A percentile compares a stretch with the other conserved stretches of the same genome.
Conservation (phyloP, 1,284 basidiomycete genomes). For the Golubevia pallescens region DNA sequence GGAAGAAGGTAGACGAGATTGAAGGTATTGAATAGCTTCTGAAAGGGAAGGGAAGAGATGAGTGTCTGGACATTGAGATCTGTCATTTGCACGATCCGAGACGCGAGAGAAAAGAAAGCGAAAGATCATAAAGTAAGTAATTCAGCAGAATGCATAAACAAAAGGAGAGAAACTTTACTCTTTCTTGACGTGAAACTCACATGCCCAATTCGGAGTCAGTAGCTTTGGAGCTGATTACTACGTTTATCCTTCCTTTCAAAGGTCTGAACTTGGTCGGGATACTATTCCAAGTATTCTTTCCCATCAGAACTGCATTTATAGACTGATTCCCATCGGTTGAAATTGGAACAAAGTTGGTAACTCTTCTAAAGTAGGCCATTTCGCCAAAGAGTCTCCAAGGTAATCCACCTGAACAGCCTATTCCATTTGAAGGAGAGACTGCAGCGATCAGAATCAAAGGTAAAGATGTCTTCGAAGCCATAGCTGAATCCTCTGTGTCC, state of each 20-base stretch:
- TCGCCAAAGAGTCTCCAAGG: slow-evolving; percentile 91
- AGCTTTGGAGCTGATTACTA: slow-evolving; percentile 78
- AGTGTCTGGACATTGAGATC: neutral
- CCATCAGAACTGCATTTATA: slow-evolving; percentile 89
- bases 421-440: slow-evolving; percentile 84
- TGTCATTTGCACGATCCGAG: neutral
- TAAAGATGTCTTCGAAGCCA: too few relatives aligned
- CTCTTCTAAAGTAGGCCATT: slow-evolving; percentile 88
- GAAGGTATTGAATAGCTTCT: slow-evolving; percentile 5
- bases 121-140: neutral
- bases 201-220: slow-evolving; percentile 73
- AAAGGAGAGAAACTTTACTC: neutral
- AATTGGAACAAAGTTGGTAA: slow-evolving; percentile 73
- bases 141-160: slow-evolving; percentile 10
- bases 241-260: slow-evolving; percentile 77
- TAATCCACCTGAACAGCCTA: slow-evolving; percentile 76
- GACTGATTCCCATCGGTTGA: slow-evolving; percentile 46
- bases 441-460: slow-evolving; percentile 87
- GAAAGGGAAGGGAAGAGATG: slow-evolving; percentile 7
- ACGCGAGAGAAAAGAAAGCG: neutral
- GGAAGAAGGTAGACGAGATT: slow-evolving; percentile 18
- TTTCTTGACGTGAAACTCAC: slow-evolving; percentile 10
- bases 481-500: too few relatives aligned
- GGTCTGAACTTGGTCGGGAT: slow-evolving; percentile 90
- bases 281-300: slow-evolving; percentile 95